Base-by-base conservation (phyloP, 176 grass and related monocot genomes). In the Phragmites australis region DNA sequence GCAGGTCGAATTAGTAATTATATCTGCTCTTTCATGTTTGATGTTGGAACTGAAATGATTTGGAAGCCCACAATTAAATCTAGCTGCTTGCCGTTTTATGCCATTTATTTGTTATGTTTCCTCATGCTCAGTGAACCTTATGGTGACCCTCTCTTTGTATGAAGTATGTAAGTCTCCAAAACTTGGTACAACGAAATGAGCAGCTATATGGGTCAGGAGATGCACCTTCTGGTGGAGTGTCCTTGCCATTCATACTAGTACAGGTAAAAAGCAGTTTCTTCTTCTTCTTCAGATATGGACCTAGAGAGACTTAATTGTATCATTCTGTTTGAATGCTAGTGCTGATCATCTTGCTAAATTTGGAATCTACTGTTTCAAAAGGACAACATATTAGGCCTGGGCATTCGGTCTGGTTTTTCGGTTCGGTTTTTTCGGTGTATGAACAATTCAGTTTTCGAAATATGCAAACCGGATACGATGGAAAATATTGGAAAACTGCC, bases 161-260 rank as follows among this genome's bases (percentile, higher is more conserved):
- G 29, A 75, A 98, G 96, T 80, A 74, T 78, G 70, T 65, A 94
- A 89, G 88, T 74, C 90, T 98, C 22, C 90, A 95, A 86, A 98
- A 91, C 58, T 88, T 98, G 87, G 81, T 94, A 29, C 88, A 91
- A 65, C 79, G 96, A 65, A 98, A 98, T 82, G 92, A 89, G 57
- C 88, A 98, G 71, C 88, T 93, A 16, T 91, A 93, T 86, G 81
- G 88, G 77, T 94, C 82, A 2, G 96, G 86, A 82, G 86, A 93
- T 86, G 52, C 81, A 82, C 96, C 96, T 76, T 91, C 96, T 0
- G 96, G 96, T 21, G 92, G 88, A 55, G 96, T 98, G 88, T 86
- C 96, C 70, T 89, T 98, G 84, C 96, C 96, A 60, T 98, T 98
- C 83, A 98, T 95, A 73, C 90, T 98, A 65, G 90, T 95, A 87